Base-by-base conservation (phyloP, 768 basidiomycete genomes). In the Pholiota molesta region DNA sequence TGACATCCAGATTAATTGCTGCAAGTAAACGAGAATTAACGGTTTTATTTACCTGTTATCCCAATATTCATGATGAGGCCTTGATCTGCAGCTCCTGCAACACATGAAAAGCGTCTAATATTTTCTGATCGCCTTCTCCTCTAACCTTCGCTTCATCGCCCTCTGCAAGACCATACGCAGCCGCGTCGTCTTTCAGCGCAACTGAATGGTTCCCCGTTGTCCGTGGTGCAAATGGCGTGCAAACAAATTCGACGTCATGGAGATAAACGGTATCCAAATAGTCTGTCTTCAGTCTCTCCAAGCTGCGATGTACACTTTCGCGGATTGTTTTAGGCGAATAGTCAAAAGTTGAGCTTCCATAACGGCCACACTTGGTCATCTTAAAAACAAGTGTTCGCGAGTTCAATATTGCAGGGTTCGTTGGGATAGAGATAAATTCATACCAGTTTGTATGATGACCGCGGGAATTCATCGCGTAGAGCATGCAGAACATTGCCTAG, bases 351-450 rank as follows among this genome's bases (percentile, higher is more conserved):
- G 77, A 74, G 17, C 68, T 69, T 8, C 90, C 92, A 69, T 89
- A 92, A 37, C 94, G 83, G 23, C 94, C 94, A 62, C 90, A 91
- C 72, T 96, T 96, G 10, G 92, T 93, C 78, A 94, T 88, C 92
- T 94, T 60, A 2, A 49, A 39, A 42, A 47, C 17, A 42, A 39
- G 16, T 37, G 44, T 39, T 37, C 17, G 33, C 19, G 28, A 35
- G n/a, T 37, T 45, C 26, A 31, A 54, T 14, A 14, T 9, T n/a
- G n/a, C 31, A 31, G 33, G 16, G 54, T 19, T 26, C 16, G 55
- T 19, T 26, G 23, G 10, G 26, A 21, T 59, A 53, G 29, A 39
- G 5, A 39, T 7, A 69, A 63, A 7, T 11, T 67, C 77, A 55
- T 67, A 92, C 92, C 72, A 95, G 73, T 63, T 87, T 83, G 71